Base-by-base conservation (phyloP, 495 filamentous ascomycete species). In the Aspergillus sparsus region DNA sequence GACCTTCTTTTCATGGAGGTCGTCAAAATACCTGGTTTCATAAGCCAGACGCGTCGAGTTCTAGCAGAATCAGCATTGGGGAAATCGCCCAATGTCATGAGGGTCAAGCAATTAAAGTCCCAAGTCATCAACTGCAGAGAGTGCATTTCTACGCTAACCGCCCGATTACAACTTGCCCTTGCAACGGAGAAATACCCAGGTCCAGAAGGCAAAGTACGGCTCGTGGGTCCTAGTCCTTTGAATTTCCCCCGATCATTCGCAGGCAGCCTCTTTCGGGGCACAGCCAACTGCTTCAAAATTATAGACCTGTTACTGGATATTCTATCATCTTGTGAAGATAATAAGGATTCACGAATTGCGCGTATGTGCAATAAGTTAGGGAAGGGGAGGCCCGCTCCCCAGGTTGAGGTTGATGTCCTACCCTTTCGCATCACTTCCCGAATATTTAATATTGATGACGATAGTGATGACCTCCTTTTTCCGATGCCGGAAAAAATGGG, bases 1-100 rank as follows among this genome's bases (percentile, higher is more conserved):
- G 66, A 68, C 56, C 58, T 63, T 1, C 62, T 69, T 11, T 69
- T 69, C 39, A 62, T 63, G 18, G 67, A 63, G 36, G 57, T 67
- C 31, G 62, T 61, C 13, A 67, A 65, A 42, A 42, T 67, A 5
- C 67, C 67, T 9, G 67, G 67, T 4, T 31, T 69, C 7, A 61
- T 69, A 2, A 39, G 50, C 36, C 56, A 57, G 10, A 53, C 62
- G 15, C 63, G 66, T 34, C 44, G 27, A 47, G 15, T 21, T 18
- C 44, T 47, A 5, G 9, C 27, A 21, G 16, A 6, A 18, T 7
- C 15, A 21, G 15, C 44, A 47, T 21, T 21, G 15, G 15, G 27
- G 9, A 16, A 47, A 21, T 21, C 44, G 9, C 44, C 15, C 15
- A 9, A 47, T 18, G 15, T 47, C 21, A 27, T 27, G 1, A 27